Percentiles rank a stretch among this genome's conserved stretches.
Conservation (phyloP, 192 early-diverging fungal species). For the Podila epicladia region DNA sequence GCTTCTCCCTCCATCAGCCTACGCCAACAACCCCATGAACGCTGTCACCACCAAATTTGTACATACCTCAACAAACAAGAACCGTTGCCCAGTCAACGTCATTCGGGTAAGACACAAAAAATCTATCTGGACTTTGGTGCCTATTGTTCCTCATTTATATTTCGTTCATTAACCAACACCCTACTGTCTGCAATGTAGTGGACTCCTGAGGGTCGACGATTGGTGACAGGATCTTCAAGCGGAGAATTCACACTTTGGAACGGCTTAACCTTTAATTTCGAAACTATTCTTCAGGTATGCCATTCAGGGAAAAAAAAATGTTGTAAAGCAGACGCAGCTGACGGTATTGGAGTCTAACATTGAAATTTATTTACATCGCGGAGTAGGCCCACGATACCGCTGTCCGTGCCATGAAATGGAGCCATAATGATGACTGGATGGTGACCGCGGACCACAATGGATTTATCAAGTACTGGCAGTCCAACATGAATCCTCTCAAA, state of each 20-base stretch:
- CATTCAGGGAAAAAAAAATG: too few species aligned
- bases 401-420: conserved; percentile 97
- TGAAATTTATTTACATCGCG: not conserved
- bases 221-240: conserved; percentile 92
- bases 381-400: conserved; percentile 88
- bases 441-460: conserved; percentile 93
- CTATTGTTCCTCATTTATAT: not conserved
- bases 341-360: too few species aligned
- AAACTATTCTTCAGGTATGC: conserved; percentile 89
- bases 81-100: conserved; percentile 90
- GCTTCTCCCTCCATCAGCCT: conserved; percentile 76
- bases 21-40: conserved; percentile 73
- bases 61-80: conserved; percentile 94
- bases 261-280: conserved; percentile 97
- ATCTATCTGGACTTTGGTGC: too few species aligned
- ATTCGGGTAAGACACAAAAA: conserved; percentile 66
- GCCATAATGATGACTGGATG: conserved; percentile 95
- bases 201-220: conserved; percentile 95
- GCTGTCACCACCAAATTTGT: conserved; percentile 88
- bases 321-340: too few species aligned
- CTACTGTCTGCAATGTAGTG: conserved; percentile 62
- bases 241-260: conserved; percentile 99
- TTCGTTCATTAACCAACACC: not conserved
- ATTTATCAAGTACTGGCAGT: conserved; percentile 97
- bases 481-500: conserved; percentile 94